These are phyloP conservation scores for Tricholoma sp. DNA, from an alignment of 768 basidiomycete species.

Conservation along the genomic window DNA sequence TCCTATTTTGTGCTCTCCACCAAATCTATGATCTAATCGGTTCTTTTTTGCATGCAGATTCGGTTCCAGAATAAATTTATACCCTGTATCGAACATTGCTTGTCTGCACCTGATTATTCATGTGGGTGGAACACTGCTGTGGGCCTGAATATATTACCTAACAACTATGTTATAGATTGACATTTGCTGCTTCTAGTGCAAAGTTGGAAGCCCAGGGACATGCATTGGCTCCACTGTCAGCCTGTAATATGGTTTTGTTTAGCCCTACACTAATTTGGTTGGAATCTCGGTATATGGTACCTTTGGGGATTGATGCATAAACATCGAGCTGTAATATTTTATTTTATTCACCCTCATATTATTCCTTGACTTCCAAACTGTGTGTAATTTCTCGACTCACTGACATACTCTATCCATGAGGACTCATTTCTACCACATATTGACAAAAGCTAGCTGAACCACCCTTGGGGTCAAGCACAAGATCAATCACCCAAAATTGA, in stretches of 20 bases:
- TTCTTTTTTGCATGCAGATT: neutral
- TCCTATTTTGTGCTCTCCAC: neutral
- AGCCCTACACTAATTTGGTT: no score
- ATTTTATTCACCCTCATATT: neutral
- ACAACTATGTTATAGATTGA: neutral
- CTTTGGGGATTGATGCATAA: neutral
- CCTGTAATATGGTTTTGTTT: no score
- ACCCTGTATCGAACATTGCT: neutral
- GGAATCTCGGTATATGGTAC: no score
- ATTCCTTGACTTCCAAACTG: neutral
- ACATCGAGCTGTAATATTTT: neutral
- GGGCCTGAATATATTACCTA: neutral
- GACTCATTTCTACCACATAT: neutral
- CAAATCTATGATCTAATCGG: neutral
- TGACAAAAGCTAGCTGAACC: neutral
- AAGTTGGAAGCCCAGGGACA: neutral
- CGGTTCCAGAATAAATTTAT: neutral
- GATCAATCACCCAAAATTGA: neutral
- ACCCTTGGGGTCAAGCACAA: neutral
- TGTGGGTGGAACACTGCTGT: neutral
- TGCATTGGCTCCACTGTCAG: no score
- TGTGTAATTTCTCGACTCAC: neutral
- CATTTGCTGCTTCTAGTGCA: neutral
- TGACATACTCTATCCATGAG: slow-evolving; percentile 1
- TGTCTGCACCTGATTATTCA: neutral